Evolutionary conservation across 2,329 filamentous ascomycete species (phyloP).

Genomic region (Sporothrix globosa): DNA sequence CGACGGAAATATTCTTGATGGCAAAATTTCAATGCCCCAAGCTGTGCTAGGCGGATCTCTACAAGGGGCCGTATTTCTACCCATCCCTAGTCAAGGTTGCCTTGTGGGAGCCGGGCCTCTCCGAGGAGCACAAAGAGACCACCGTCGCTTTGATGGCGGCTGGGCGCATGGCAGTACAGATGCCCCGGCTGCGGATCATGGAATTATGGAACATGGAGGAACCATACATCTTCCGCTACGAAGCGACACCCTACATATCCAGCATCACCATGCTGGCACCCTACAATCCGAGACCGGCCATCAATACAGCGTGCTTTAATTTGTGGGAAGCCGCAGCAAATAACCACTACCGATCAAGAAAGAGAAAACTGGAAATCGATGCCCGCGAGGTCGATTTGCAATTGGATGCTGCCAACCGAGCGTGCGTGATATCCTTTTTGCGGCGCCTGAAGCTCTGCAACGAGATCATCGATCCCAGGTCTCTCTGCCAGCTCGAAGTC

Average conservation of each 20-base stretch:
- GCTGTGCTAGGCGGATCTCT: no score
- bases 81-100: not conserved
- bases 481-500: not conserved
- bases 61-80: not conserved
- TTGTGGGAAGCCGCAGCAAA: not conserved
- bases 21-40: not conserved
- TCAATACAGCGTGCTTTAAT: not conserved
- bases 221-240: slow-evolving; percentile 8
- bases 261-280: not conserved
- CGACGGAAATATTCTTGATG: not conserved
- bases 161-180: not conserved
- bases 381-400: not conserved
- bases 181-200: slow-evolving; percentile 6
- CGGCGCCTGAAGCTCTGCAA: not conserved
- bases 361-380: not conserved
- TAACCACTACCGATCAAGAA: not conserved
- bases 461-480: slow-evolving; percentile 9
- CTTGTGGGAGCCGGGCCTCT: not conserved
- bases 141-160: not conserved
- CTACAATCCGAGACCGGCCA: no score
- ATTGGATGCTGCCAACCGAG: not conserved
- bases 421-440: not conserved
- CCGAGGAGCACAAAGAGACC: not conserved
- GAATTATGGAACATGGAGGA: not conserved
- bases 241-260: not conserved